A percentile compares a stretch with the other conserved stretches of the same genome.
Conservation (phyloP, 139 green algal species). For the Chara braunii region DNA sequence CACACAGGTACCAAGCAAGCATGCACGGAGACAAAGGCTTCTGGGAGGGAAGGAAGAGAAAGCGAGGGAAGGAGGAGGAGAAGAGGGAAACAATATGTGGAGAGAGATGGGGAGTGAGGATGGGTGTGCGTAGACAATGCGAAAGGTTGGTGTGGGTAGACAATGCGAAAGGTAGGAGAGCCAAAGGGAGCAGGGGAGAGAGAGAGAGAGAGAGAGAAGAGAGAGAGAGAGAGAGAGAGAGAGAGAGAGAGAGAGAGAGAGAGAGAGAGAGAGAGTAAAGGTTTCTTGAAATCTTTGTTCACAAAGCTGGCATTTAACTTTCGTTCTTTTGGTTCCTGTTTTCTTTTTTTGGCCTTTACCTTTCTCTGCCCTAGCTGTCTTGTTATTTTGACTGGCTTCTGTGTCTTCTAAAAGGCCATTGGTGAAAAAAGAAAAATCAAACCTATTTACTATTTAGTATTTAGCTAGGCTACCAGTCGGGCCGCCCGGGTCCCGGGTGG, state of each 20-base stretch:
- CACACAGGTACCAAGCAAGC: background rate
- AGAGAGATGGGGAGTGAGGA: background rate
- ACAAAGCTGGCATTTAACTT: no score
- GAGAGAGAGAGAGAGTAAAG: background rate
- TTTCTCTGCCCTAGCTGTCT: no score
- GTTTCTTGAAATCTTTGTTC: no score
- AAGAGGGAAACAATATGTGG: background rate
- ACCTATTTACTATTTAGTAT: no score
- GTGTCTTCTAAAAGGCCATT: no score
- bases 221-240: background rate
- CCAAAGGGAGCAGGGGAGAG: background rate
- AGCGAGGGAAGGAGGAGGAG: background rate
- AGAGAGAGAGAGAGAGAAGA: conserved; percentile 1
- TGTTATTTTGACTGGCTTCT: no score
- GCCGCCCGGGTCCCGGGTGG: no score
- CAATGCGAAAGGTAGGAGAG: background rate
- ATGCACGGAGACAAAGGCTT: background rate
- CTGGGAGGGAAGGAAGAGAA: background rate
- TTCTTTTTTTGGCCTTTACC: no score
- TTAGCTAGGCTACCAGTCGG: no score
- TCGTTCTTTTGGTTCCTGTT: no score
- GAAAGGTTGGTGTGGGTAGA: background rate
- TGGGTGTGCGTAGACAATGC: background rate
- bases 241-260: background rate
- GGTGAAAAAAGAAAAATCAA: no score